Percentiles rank a stretch among this genome's conserved stretches.
phyloP scores from a whole-genome alignment of 108 stramenopile species.

The Fragilaria crotonensis region DNA sequence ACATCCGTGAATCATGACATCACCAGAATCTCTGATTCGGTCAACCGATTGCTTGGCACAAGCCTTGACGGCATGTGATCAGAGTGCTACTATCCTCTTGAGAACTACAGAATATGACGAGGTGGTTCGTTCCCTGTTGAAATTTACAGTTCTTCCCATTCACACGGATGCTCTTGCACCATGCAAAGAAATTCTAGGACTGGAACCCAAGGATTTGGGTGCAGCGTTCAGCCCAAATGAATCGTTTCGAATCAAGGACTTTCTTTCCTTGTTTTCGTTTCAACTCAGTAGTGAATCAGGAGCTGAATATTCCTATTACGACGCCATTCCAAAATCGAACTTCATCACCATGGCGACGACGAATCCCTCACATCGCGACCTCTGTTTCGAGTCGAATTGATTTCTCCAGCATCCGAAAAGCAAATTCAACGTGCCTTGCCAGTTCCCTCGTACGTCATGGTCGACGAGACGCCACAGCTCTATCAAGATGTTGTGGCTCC shows the following conservation, averaged over 20 bases:
- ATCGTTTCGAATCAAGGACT: constrained; percentile 28
- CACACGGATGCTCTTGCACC: constrained; percentile 22
- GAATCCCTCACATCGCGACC: neutral
- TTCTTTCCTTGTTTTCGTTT: constrained; percentile 29
- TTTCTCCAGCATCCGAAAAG: constrained; percentile 33
- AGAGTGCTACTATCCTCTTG: constrained; percentile 38
- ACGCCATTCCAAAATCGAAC: constrained; percentile 16
- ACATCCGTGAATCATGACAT: no score
- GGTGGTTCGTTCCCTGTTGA: constrained; percentile 30
- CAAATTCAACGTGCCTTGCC: constrained; percentile 49
- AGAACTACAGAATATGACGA: constrained; percentile 9
- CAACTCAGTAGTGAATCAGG: constrained; percentile 40
- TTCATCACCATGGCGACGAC: neutral
- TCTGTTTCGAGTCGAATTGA: constrained; percentile 39
- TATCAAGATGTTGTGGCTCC: constrained; percentile 24
- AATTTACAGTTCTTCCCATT: constrained; percentile 38
- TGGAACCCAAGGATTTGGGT: constrained; percentile 17
- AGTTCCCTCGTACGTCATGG: constrained; percentile 21
- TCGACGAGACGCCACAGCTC: constrained; percentile 44
- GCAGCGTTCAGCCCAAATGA: constrained; percentile 8
- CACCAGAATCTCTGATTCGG: neutral
- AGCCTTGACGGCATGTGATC: constrained; percentile 36
- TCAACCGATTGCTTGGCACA: constrained; percentile 21
- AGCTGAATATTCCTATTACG: constrained; percentile 50
- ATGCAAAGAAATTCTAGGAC: constrained; percentile 4